A percentile compares a stretch with the other conserved stretches of the same genome.
Conservation (phyloP, 805 yeast species). For the Maudiozyma saulgeensis region DNA sequence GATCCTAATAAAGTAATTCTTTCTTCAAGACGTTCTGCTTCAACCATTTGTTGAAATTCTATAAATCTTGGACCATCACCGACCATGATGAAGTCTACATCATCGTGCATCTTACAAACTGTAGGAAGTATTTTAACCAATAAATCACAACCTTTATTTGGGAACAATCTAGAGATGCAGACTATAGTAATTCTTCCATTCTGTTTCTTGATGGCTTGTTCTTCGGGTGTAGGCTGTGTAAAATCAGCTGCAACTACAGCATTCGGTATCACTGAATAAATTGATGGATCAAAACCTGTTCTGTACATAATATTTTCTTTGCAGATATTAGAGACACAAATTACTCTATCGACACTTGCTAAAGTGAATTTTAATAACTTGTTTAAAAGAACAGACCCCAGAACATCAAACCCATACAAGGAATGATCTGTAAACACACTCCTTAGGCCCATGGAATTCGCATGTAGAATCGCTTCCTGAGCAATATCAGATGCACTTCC, state of each 20-base stretch:
- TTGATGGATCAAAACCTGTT: constrained; percentile 67
- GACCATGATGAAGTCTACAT: constrained; percentile 75
- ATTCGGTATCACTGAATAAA: constrained; percentile 87
- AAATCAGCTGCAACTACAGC: constrained; percentile 86
- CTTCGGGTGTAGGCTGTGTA: constrained; percentile 32
- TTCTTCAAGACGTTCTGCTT: constrained; percentile 73
- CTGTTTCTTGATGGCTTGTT: constrained; percentile 1
- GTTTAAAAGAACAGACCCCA: constrained; percentile 76
- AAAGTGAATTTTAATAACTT: constrained; percentile 75
- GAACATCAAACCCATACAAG: constrained; percentile 83
- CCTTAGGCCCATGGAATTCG: constrained; percentile 80
- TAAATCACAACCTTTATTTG: constrained; percentile 94
- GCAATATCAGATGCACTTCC: constrained; percentile 82
- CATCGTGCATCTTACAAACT: constrained; percentile 53
- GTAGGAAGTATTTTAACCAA: constrained; percentile 76
- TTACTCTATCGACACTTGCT: constrained; percentile 82
- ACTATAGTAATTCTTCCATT: constrained; percentile 61
- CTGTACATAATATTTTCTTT: constrained; percentile 90
- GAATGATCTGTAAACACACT: constrained; percentile 96
- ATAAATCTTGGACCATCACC: constrained; percentile 96
- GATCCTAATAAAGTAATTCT: constrained; percentile 80
- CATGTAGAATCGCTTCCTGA: constrained; percentile 88
- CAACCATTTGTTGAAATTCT: constrained; percentile 93
- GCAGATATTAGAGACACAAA: constrained; percentile 95
- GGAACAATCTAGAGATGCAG: constrained; percentile 81